Percentiles rank a stretch among this genome's conserved stretches.
These are phyloP conservation scores for Mikania micrantha DNA, from an alignment of 129 eudicot species.

Conservation along the genomic window DNA sequence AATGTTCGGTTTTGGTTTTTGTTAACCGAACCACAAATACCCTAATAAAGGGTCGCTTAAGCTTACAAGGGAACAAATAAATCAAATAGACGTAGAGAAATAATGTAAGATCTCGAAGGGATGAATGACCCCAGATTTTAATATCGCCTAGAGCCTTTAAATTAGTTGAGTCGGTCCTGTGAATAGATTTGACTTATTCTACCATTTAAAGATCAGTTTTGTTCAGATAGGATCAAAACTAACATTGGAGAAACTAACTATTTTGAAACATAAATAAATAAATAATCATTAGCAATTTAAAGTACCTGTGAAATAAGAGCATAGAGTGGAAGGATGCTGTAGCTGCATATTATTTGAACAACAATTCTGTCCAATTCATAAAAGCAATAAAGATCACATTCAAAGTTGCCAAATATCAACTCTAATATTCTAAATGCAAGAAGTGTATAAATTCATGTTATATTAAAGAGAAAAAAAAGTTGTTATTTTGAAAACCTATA, in stretches of 20 bases:
- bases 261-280: background rate
- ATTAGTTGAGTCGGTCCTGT: too few relatives aligned
- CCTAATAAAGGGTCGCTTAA: too few relatives aligned
- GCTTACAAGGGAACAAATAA: too few relatives aligned
- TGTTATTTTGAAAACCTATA: background rate
- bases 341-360: slow-evolving; percentile 64
- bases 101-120: too few relatives aligned
- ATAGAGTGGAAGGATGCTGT: slow-evolving; percentile 86
- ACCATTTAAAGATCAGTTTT: background rate
- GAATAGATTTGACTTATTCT: background rate
- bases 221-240: background rate
- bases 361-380: slow-evolving; percentile 19
- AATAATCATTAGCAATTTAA: background rate
- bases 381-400: background rate
- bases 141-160: too few relatives aligned
- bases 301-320: slow-evolving; percentile 87
- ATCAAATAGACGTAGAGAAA: too few relatives aligned
- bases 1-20: too few relatives aligned
- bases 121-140: too few relatives aligned
- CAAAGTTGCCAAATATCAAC: slow-evolving; percentile 7
- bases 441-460: background rate
- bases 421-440: background rate
- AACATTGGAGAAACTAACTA: background rate
- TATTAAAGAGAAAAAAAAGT: too few relatives aligned
- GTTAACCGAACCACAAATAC: too few relatives aligned